Percentiles rank a stretch among this genome's conserved stretches.
Evolutionary conservation across 2,329 filamentous ascomycete genomes (phyloP).

Genomic region (Ophiocordyceps camponoti-floridani): DNA sequence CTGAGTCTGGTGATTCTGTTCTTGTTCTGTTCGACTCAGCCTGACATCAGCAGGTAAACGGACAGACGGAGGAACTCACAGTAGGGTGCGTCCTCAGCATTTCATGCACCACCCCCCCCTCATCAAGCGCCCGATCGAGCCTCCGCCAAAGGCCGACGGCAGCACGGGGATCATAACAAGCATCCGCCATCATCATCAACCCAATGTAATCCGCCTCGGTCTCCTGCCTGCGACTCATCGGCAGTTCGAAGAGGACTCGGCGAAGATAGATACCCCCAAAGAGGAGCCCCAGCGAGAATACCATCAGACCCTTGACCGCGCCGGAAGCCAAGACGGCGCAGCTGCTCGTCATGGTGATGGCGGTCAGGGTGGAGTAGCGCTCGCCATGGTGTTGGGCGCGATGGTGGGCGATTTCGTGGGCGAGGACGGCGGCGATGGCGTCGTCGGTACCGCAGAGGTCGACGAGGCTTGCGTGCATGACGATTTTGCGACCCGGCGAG

Average conservation of each 20-base stretch:
- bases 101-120: slow-evolving; percentile 39
- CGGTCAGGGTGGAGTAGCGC: slow-evolving; percentile 33
- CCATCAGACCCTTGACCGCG: slow-evolving; percentile 19
- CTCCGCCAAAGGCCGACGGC: slow-evolving; percentile 49
- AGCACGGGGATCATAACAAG: slow-evolving; percentile 54
- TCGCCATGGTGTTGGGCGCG: slow-evolving; percentile 52
- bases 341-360: slow-evolving; percentile 31
- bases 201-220: slow-evolving; percentile 68
- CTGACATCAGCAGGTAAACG: no score
- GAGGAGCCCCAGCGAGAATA: slow-evolving; percentile 21
- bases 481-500: slow-evolving; percentile 62
- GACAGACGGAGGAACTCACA: slow-evolving; percentile 18
- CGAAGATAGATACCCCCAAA: slow-evolving; percentile 29
- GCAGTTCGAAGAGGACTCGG: slow-evolving; percentile 46
- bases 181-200: slow-evolving; percentile 66
- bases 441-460: slow-evolving; percentile 48
- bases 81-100: slow-evolving; percentile 64
- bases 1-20: slow-evolving; percentile 47
- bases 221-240: slow-evolving; percentile 55
- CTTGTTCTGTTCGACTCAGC: slow-evolving; percentile 32
- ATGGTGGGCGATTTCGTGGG: slow-evolving; percentile 67
- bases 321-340: slow-evolving; percentile 30
- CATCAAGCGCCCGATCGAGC: no score
- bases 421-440: slow-evolving; percentile 56
- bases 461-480: slow-evolving; percentile 59